Evolutionary conservation across 2,329 filamentous ascomycete species (phyloP).

Genomic region (Ascochyta viciae-villosae): DNA sequence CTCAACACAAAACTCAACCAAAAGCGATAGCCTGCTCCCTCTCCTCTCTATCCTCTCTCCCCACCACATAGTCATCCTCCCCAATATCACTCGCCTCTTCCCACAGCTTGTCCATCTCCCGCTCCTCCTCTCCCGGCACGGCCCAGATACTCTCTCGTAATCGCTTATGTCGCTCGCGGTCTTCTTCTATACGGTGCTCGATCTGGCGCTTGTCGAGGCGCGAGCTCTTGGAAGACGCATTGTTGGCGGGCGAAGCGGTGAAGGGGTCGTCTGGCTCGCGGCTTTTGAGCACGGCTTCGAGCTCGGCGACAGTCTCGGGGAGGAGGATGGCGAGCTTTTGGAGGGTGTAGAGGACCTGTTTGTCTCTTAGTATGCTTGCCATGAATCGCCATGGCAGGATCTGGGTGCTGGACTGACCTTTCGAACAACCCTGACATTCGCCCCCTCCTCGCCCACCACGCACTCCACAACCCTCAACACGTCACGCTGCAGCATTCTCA

Average conservation of each 20-base stretch:
- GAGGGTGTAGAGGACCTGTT: slow-evolving; percentile 71
- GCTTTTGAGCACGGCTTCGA: slow-evolving; percentile 83
- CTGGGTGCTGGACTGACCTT: slow-evolving; percentile 61
- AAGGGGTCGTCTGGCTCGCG: slow-evolving; percentile 63
- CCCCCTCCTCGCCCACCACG: slow-evolving; percentile 86
- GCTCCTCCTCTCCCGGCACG: slow-evolving; percentile 66
- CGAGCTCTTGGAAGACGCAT: slow-evolving; percentile 12
- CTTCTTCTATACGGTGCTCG: slow-evolving; percentile 96
- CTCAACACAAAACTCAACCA: slow-evolving; percentile 20
- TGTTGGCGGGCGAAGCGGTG: slow-evolving; percentile 17
- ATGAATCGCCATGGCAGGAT: too few species aligned
- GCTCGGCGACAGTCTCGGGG: slow-evolving; percentile 76
- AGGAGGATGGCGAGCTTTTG: slow-evolving; percentile 75
- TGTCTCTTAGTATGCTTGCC: neutral
- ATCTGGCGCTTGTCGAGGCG: slow-evolving; percentile 82
- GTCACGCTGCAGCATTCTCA: slow-evolving; percentile 93
- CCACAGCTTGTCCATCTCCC: slow-evolving; percentile 81
- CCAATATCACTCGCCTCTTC: slow-evolving; percentile 86
- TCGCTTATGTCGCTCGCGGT: slow-evolving; percentile 92
- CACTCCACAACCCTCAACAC: slow-evolving; percentile 91
- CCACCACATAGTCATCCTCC: slow-evolving; percentile 82
- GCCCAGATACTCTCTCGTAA: slow-evolving; percentile 94
- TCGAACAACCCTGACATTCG: slow-evolving; percentile 91
- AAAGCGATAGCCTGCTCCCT: slow-evolving; percentile 57
- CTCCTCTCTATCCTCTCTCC: slow-evolving; percentile 74